phyloP scores from a whole-genome alignment of 768 basidiomycete genomes.

The Artomyces pyxidatus region DNA sequence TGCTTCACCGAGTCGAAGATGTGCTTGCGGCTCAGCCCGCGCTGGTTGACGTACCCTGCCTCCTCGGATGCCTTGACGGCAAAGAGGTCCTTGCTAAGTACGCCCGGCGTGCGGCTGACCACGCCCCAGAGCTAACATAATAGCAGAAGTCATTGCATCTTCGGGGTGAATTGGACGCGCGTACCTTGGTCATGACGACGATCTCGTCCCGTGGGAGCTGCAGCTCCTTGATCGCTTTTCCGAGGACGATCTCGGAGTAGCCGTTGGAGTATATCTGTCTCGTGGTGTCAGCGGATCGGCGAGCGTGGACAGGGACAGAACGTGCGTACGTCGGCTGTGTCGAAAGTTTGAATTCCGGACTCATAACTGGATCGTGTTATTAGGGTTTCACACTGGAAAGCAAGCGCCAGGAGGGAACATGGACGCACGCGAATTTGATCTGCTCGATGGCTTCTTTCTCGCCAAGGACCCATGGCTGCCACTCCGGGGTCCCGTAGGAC shows the following conservation, averaged over 20 bases:
- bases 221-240: slow-evolving; percentile 35
- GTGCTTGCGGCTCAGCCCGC: slow-evolving; percentile 35
- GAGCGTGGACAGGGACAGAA: slow-evolving; percentile 5
- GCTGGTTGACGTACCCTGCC: slow-evolving; percentile 40
- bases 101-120: slow-evolving; percentile 4
- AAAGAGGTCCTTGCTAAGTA: not conserved
- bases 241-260: slow-evolving; percentile 32
- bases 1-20: not conserved
- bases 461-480: slow-evolving; percentile 25
- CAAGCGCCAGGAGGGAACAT: slow-evolving; percentile 8
- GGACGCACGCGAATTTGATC: slow-evolving; percentile 24
- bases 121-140: slow-evolving; percentile 11
- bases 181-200: slow-evolving; percentile 40
- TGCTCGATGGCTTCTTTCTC: slow-evolving; percentile 20
- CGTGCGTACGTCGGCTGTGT: slow-evolving; percentile 22
- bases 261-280: slow-evolving; percentile 34
- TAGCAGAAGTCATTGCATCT: slow-evolving; percentile 11
- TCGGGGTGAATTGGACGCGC: slow-evolving; percentile 4
- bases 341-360: slow-evolving; percentile 29
- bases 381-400: too few species aligned
- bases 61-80: slow-evolving; percentile 12
- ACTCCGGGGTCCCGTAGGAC: slow-evolving; percentile 5
- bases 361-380: slow-evolving; percentile 20
- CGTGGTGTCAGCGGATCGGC: slow-evolving; percentile 24
- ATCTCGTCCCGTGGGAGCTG: slow-evolving; percentile 37